These are phyloP conservation scores for Micractinium conductrix DNA, from an alignment of 139 green algal genomes.

Conservation along the genomic window DNA sequence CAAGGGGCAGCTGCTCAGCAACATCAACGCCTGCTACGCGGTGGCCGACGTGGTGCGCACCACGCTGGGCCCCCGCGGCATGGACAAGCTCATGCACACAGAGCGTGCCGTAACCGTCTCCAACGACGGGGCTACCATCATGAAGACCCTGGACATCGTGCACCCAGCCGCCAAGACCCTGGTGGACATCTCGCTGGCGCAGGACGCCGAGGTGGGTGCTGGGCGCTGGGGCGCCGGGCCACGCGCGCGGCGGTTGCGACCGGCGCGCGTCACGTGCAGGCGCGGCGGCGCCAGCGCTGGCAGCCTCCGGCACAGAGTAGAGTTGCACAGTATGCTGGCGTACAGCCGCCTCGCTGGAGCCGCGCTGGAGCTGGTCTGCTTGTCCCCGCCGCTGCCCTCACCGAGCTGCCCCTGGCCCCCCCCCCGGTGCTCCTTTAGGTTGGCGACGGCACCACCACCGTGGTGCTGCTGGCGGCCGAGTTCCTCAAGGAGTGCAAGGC, in stretches of 20 bases:
- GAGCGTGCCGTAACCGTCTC: conserved; percentile 36
- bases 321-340: too few relatives aligned
- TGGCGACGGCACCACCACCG: conserved; percentile 98
- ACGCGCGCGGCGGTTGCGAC: not conserved
- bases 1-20: conserved; percentile 96
- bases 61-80: conserved; percentile 96
- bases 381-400: too few relatives aligned
- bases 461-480: conserved; percentile 97
- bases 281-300: too few relatives aligned
- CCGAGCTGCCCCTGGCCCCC: not conserved
- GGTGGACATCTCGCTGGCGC: conserved; percentile 90
- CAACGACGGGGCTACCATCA: conserved; percentile 84
- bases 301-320: too few relatives aligned
- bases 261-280: too few relatives aligned
- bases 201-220: conserved; percentile 83
- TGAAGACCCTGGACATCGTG: conserved; percentile 99
- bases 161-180: conserved; percentile 97
- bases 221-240: not conserved
- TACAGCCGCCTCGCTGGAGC: too few relatives aligned
- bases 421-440: conserved; percentile 66
- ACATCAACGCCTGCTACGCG: conserved; percentile 98
- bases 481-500: conserved; percentile 94
- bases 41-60: conserved; percentile 95
- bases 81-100: conserved; percentile 98
- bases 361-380: too few relatives aligned